Evolutionary conservation across 1,139 yeast species (phyloP), one percentile per base, ranked within the genome.

Genomic region (Geotrichum carabidarum): DNA sequence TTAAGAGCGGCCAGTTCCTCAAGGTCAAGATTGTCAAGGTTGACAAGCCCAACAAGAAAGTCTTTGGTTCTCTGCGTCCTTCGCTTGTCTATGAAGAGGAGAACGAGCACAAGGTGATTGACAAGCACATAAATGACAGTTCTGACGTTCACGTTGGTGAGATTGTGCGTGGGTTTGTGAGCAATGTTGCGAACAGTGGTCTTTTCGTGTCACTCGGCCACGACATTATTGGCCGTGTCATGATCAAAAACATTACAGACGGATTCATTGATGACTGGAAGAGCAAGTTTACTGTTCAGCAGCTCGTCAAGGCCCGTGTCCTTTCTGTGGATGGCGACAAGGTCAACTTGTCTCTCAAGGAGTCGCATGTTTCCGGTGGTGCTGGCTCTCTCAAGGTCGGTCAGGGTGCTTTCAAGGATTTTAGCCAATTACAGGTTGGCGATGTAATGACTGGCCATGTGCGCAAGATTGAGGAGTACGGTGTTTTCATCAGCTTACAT

Each of bases 181-280:
- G 83, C 66, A 83, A 83, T 59, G 78, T 90, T 49, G 80, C 86
- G 17, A 83, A 84, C 62, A 80, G 82, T 57, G 98, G 98, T 69
- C 71, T 91, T 36, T 88, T 86, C 66, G 84, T 93, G 48, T 78
- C 88, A 22, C 74, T 93, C 59, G 91, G 95, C 36, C 79, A 88
- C 62, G 74, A 78, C 1, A 76, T 87, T 31, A 81, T 81, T 64
- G 98, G 93, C 1, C 82, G 93, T 65, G 95, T 88, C 36, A 84
- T 89, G 66, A 83, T 89, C 49, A 72, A 85, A 48, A 93, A 91
- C 68, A 75, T 91, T 51, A 87, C 95, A 9, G 98, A 93, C 65
- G 77, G 85, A 1, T 87, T 75, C 65, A 74, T 89, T 65, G 84
- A 84, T 63, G 95, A 93, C 60, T 93, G 98, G 98, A 87, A 87